Conservation (phyloP, 768 basidiomycete species). For the Candolleomyces eurysporus region DNA sequence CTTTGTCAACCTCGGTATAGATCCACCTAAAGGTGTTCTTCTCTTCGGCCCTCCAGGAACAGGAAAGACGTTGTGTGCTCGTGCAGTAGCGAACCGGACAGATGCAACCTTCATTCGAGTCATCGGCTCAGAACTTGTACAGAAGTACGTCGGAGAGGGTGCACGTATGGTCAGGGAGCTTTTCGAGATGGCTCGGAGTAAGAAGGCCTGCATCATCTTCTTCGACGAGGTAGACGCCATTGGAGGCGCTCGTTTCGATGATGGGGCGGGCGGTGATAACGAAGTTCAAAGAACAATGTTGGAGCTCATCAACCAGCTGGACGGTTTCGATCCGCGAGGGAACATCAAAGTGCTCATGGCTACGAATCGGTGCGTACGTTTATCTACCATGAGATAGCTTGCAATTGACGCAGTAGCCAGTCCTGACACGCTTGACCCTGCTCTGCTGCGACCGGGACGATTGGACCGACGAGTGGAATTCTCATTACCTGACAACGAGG, state of each 20-base stretch:
- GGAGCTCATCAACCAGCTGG: conserved; percentile 97
- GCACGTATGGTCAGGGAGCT: conserved; percentile 98
- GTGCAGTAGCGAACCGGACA: conserved; percentile 97
- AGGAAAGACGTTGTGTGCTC: conserved; percentile 98
- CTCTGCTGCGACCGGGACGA: conserved; percentile 91
- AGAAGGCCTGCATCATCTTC: conserved; percentile 99
- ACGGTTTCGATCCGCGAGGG: conserved; percentile 98
- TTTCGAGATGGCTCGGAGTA: conserved; percentile 98
- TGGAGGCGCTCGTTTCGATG: conserved; percentile 96
- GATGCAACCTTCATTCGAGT: conserved; percentile 99
- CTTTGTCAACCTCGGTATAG: conserved; percentile 97
- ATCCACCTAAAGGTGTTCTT: conserved; percentile 97
- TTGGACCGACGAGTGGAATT: conserved; percentile 98
- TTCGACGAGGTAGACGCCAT: conserved; percentile 99
- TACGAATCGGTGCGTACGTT: conserved; percentile 77
- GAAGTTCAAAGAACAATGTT: conserved; percentile 99
- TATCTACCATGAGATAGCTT: background rate
- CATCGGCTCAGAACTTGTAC: conserved; percentile 98
- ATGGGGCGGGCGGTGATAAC: conserved; percentile 98
- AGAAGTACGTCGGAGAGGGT: conserved; percentile 99
- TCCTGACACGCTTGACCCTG: conserved; percentile 97
- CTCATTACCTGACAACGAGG: conserved; percentile 90
- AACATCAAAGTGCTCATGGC: conserved; percentile 99
- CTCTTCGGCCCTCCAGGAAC: conserved; percentile 95
- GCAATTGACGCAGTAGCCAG: conserved; percentile 35